These are phyloP conservation scores for Populus ilicifolia DNA, from an alignment of 345 rosid species.

Conservation along the genomic window DNA sequence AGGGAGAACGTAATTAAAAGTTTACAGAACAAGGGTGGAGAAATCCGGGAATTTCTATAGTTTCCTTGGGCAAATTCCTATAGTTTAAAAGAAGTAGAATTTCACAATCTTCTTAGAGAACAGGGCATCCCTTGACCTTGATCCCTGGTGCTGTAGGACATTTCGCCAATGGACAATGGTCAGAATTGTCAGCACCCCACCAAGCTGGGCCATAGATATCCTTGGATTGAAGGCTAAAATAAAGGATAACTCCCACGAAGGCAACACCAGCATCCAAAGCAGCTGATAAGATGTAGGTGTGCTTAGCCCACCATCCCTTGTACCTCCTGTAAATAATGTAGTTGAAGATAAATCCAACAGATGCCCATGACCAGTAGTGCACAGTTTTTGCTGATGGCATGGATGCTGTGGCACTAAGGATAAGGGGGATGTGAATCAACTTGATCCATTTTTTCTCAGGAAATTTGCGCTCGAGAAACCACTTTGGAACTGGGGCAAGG, in stretches of 20 bases:
- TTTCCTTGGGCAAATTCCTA: too few relatives aligned
- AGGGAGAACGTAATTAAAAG: too few relatives aligned
- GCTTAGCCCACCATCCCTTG: conserved; percentile 73
- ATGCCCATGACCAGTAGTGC: conserved; percentile 53
- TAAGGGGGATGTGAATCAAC: conserved; percentile 56
- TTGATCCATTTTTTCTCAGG: conserved; percentile 66
- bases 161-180: conserved; percentile 57
- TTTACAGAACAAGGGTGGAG: too few relatives aligned
- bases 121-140: conserved; percentile 48
- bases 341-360: conserved; percentile 68
- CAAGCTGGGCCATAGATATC: conserved; percentile 55
- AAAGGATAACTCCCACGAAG: conserved; percentile 58
- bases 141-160: conserved; percentile 72
- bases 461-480: conserved; percentile 51
- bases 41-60: too few relatives aligned
- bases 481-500: conserved; percentile 64
- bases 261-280: conserved; percentile 82
- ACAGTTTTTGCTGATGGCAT: conserved; percentile 72
- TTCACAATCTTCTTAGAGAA: conserved; percentile 24
- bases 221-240: conserved; percentile 48
- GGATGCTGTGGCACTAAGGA: conserved; percentile 37
- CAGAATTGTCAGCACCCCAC: conserved; percentile 59
- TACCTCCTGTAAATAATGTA: conserved; percentile 48
- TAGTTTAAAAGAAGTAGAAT: neutral
- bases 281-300: conserved; percentile 69